A percentile compares a stretch with the other conserved stretches of the same genome.
Evolutionary conservation across 2,329 filamentous ascomycete species (phyloP).

Genomic region (Geosmithia flava): DNA sequence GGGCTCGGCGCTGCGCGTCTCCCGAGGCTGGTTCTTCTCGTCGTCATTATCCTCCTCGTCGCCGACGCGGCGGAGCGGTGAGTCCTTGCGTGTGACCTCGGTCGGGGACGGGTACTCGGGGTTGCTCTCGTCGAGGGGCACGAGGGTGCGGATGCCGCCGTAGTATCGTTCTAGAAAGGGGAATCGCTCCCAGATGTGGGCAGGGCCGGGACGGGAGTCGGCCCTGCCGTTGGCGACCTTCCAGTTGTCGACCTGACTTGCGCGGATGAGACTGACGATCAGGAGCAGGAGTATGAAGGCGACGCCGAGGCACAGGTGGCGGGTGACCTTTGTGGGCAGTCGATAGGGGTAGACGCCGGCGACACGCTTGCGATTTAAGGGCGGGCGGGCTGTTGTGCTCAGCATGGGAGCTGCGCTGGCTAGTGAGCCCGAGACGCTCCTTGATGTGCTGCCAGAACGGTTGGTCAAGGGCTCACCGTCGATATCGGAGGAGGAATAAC

Average conservation of each 20-base stretch:
- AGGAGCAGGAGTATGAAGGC: constrained; percentile 61
- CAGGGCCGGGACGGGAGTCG: constrained; percentile 37
- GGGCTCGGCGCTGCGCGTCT: background rate
- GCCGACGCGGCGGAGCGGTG: background rate
- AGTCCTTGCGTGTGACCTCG: constrained; percentile 11
- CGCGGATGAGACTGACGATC: constrained; percentile 61
- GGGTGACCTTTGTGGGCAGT: constrained; percentile 59
- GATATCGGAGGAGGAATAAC: constrained; percentile 22
- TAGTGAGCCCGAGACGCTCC: constrained; percentile 33
- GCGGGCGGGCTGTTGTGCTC: constrained; percentile 13
- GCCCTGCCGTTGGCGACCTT: constrained; percentile 41
- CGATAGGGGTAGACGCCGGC: constrained; percentile 36
- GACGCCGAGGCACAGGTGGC: constrained; percentile 66
- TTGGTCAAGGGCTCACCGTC: constrained; percentile 21
- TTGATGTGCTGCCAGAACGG: constrained; percentile 35
- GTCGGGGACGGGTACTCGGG: constrained; percentile 68
- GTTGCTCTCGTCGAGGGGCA: constrained; percentile 50
- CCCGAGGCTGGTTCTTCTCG: background rate
- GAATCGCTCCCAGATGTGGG: constrained; percentile 73
- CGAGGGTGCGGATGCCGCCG: constrained; percentile 67
- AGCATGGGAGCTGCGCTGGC: constrained; percentile 31
- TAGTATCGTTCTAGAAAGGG: constrained; percentile 81
- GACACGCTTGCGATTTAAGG: constrained; percentile 6
- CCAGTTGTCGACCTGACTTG: constrained; percentile 59
- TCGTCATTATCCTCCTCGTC: constrained; percentile 4